These are phyloP conservation scores for Priceomyces haplophilus DNA, from an alignment of 805 yeast species.

Conservation along the genomic window DNA sequence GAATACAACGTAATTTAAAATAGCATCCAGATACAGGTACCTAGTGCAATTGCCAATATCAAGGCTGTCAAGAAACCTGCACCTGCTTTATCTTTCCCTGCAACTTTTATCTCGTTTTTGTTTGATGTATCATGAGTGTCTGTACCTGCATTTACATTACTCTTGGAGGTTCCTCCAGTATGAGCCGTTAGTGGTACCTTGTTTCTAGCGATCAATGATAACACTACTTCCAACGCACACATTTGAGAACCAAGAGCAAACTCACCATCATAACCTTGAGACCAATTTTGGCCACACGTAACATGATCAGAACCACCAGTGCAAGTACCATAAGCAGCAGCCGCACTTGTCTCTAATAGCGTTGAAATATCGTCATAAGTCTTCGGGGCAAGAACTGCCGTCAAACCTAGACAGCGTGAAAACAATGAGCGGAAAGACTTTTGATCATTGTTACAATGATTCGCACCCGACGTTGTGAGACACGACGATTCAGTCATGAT, in stretches of 20 bases:
- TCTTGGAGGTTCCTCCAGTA: constrained; percentile 36
- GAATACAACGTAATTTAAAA: constrained; percentile 23
- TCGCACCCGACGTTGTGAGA: constrained; percentile 34
- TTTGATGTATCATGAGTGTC: constrained; percentile 37
- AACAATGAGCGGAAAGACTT: constrained; percentile 71
- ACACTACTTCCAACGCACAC: constrained; percentile 66
- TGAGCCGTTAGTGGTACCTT: constrained; percentile 30
- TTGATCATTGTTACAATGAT: constrained; percentile 67
- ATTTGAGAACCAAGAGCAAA: constrained; percentile 87
- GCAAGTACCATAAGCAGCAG: constrained; percentile 75
- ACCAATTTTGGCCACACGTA: constrained; percentile 83
- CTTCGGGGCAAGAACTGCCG: constrained; percentile 53
- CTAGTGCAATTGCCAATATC: constrained; percentile 56
- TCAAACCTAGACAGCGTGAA: constrained; percentile 58
- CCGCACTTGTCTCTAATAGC: constrained; percentile 49
- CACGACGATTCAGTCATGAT: constrained; percentile 66
- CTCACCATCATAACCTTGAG: constrained; percentile 57
- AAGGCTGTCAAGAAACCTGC: constrained; percentile 87
- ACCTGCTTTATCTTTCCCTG: constrained; percentile 74
- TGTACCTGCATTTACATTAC: constrained; percentile 35
- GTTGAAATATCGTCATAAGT: constrained; percentile 41
- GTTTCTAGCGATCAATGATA: constrained; percentile 26
- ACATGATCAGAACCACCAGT: constrained; percentile 82
- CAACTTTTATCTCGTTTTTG: constrained; percentile 45
- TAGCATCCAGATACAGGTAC: constrained; percentile 79